A percentile compares a stretch with the other conserved stretches of the same genome.
These are phyloP conservation scores for Clonostachys rhizophaga DNA, from an alignment of 2,329 filamentous ascomycete genomes.

Conservation along the genomic window DNA sequence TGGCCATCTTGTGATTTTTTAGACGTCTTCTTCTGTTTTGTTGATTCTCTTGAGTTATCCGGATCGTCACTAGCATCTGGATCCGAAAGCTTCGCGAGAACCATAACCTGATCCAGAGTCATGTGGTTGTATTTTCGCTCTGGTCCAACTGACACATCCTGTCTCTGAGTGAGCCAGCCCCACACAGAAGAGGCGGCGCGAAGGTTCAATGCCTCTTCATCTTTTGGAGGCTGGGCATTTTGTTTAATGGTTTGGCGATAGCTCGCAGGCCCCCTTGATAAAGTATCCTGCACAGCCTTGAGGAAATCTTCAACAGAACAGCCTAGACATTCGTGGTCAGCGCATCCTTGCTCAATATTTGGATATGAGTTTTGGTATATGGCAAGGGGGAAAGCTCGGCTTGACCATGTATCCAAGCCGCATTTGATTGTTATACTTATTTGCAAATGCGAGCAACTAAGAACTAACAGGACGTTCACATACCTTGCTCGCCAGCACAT, in stretches of 20 bases:
- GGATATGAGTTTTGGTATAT: neutral
- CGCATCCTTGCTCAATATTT: neutral
- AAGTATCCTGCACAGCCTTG: constrained; percentile 17
- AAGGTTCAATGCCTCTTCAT: neutral
- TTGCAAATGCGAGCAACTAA: neutral
- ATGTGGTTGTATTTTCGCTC: constrained; percentile 26
- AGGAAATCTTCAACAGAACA: constrained; percentile 22
- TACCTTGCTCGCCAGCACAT: constrained; percentile 30
- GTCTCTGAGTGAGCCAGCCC: constrained; percentile 24
- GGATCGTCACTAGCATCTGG: neutral
- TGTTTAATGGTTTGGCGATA: neutral
- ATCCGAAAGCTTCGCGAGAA: constrained; percentile 5
- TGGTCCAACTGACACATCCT: constrained; percentile 26
- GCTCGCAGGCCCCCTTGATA: neutral
- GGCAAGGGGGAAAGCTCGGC: too few species aligned
- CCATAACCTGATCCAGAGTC: constrained; percentile 25
- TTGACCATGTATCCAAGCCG: neutral
- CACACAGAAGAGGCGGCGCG: constrained; percentile 16
- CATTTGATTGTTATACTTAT: neutral
- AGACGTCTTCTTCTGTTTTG: neutral
- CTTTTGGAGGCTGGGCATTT: neutral
- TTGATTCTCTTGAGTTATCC: neutral
- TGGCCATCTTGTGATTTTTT: too few species aligned
- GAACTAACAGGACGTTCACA: constrained; percentile 7
- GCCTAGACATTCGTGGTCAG: constrained; percentile 12